A percentile compares a stretch with the other conserved stretches of the same genome.
Conservation (phyloP, 23 red algal genomes). For the Gracilaria domingensis region DNA sequence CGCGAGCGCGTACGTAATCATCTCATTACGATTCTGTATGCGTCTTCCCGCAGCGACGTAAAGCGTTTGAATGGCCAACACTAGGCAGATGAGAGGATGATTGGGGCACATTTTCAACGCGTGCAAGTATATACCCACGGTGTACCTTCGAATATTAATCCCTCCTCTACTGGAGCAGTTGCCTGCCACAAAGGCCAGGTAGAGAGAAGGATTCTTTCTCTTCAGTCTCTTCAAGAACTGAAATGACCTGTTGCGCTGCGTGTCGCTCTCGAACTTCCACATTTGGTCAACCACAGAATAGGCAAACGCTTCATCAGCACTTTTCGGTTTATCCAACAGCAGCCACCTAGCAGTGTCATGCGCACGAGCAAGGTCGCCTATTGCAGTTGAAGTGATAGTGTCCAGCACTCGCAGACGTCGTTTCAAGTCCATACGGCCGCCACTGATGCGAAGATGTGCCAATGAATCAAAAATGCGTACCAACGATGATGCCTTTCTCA, state of each 20-base stretch:
- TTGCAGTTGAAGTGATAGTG: conserved; percentile 30
- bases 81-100: conserved; percentile 59
- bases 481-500: conserved; percentile 36
- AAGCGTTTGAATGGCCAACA: conserved; percentile 45
- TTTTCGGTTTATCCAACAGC: conserved; percentile 31
- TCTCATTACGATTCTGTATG: conserved; percentile 63
- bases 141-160: conserved; percentile 45
- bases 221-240: conserved; percentile 38
- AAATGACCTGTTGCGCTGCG: conserved; percentile 35
- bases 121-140: conserved; percentile 52
- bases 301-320: conserved; percentile 42
- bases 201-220: conserved; percentile 39
- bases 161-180: conserved; percentile 48
- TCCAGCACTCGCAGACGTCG: conserved; percentile 38
- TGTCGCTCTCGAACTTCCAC: conserved; percentile 4
- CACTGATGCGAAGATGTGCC: conserved; percentile 32
- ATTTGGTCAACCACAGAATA: conserved; percentile 50
- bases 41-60: conserved; percentile 53
- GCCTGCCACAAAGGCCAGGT: conserved; percentile 34
- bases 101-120: conserved; percentile 52
- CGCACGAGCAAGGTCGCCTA: conserved; percentile 42
- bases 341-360: conserved; percentile 42
- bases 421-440: conserved; percentile 15
- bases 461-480: conserved; percentile 60
- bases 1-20: conserved; percentile 49